phyloP scores from a whole-genome alignment of 257 asterid species.

The Solanum corneliomulleri region DNA sequence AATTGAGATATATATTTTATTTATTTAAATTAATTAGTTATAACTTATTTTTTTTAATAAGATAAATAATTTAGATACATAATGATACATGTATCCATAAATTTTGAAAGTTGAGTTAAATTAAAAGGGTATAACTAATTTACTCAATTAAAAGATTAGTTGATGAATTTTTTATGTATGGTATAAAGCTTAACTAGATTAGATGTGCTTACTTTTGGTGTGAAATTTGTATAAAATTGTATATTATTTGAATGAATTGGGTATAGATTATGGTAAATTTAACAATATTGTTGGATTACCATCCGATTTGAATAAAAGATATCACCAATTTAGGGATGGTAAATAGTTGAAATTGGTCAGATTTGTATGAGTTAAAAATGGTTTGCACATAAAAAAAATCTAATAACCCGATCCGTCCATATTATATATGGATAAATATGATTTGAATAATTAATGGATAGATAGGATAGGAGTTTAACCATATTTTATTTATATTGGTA shows the following conservation, averaged over 20 bases:
- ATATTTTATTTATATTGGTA: too few relatives aligned
- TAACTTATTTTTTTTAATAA: too few relatives aligned
- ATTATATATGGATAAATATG: not conserved
- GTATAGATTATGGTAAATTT: not conserved
- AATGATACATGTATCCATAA: not conserved
- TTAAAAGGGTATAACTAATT: not conserved
- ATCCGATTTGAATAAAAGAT: not conserved
- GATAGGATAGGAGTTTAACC: too few relatives aligned
- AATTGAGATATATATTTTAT: too few relatives aligned
- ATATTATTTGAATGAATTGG: too few relatives aligned
- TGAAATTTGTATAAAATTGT: too few relatives aligned
- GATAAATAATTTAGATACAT: not conserved
- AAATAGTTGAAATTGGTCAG: not conserved
- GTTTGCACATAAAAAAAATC: too few relatives aligned
- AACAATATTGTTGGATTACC: not conserved
- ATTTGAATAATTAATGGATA: not conserved
- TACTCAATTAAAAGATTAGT: not conserved
- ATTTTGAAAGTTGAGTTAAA: too few relatives aligned
- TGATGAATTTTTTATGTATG: not conserved
- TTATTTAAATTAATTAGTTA: not conserved
- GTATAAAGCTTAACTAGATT: not conserved
- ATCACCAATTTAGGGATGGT: not conserved
- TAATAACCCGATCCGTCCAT: not conserved
- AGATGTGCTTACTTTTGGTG: not conserved
- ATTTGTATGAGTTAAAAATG: not conserved